Evolutionary conservation across 192 early-diverging fungal species (phyloP), one percentile per base, ranked within the genome.

Genomic region (Backusella sp.): DNA sequence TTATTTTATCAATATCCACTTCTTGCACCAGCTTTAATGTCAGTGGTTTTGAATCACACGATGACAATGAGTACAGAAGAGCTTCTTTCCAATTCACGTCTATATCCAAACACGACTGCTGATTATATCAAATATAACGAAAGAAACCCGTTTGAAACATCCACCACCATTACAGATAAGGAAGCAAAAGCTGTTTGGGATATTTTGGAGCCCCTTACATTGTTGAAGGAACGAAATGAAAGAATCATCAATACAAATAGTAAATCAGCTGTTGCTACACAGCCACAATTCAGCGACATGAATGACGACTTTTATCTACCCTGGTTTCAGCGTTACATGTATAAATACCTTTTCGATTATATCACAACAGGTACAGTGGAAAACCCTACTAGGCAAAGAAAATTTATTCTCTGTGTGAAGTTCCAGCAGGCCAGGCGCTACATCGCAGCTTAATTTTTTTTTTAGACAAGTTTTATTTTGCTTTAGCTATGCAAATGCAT

Each of bases 21-120:
- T 8, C 72, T 79, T 53, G 77, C 66, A 17, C 77, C 77, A 21
- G 77, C 77, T n/a, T 59, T 79, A 17, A 62, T 72, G 36, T 79
- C 77, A 21, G 73, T 79, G 30, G 73, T 79, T 15, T 44, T 79
- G 12, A 65, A 74, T 15, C 77, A 79, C 53, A 79, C 77, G 56
- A 62, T 62, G 56, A 26, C 23, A 3, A 62, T 62, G 56, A 62
- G 56, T 62, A 62, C 56, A 62, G 23, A 62, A 28, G 56, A 62
- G 26, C 56, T 62, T 28, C 21, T 28, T 62, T 62, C 56, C 0
- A 26, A 23, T 37, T 65, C 53, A n/a, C 21, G n/a, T 15, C 26
- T 62, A 15, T 23, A 28, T 37, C 34, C 68, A 34, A 28, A 62
- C n/a, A 62, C 12, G 1, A 28, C 21, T 14, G 8, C 21, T 21